Evolutionary conservation across 805 yeast species (phyloP).

Genomic region (Monosporozyma aquatica): DNA sequence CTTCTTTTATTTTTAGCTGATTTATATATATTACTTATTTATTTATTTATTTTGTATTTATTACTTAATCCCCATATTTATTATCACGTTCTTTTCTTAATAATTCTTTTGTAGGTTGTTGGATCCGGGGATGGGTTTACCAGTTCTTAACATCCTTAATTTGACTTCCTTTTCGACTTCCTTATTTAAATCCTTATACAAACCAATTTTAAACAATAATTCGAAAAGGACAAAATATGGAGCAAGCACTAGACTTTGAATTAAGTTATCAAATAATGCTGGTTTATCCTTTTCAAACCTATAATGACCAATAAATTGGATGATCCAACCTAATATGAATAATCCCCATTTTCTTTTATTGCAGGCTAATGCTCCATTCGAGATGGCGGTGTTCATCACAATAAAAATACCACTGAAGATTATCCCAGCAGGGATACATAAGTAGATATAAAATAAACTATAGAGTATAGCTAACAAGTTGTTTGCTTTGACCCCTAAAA

Average conservation of each 20-base stretch:
- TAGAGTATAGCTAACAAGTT: slow-evolving; percentile 30
- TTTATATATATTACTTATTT: slow-evolving; percentile 1
- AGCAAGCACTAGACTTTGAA: slow-evolving; percentile 82
- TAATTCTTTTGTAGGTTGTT: no score
- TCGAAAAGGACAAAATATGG: slow-evolving; percentile 86
- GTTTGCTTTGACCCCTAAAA: neutral
- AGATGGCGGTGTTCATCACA: slow-evolving; percentile 21
- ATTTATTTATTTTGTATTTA: slow-evolving; percentile 2
- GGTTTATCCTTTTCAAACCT: slow-evolving; percentile 76
- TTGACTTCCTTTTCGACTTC: slow-evolving; percentile 6
- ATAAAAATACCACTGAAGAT: slow-evolving; percentile 35
- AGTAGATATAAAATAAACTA: slow-evolving; percentile 41
- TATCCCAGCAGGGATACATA: slow-evolving; percentile 47
- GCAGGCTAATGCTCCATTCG: slow-evolving; percentile 6
- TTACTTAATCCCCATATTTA: neutral
- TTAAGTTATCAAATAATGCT: slow-evolving; percentile 70
- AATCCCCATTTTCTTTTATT: slow-evolving; percentile 14
- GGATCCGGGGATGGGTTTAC: neutral
- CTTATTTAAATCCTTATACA: slow-evolving; percentile 32
- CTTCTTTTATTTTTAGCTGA: neutral
- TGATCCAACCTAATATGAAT: slow-evolving; percentile 60
- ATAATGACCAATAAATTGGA: slow-evolving; percentile 85
- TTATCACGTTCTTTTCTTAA: no score
- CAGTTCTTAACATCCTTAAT: neutral
- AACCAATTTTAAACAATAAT: slow-evolving; percentile 59